Conservation (phyloP, 1,284 basidiomycete genomes). For the Flammula alnicola region DNA sequence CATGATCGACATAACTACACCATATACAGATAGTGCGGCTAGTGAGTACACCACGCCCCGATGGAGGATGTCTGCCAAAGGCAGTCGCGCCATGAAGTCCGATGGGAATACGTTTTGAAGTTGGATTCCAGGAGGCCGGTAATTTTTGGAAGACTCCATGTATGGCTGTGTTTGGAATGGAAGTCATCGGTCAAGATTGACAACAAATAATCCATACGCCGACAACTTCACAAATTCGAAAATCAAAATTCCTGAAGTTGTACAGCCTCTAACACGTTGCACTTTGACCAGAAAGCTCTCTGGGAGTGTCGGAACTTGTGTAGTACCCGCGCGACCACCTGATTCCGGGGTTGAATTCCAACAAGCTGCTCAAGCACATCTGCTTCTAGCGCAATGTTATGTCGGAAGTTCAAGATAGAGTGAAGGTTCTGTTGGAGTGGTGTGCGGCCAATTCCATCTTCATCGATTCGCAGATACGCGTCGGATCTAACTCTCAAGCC, state of each 20-base stretch:
- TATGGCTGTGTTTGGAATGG: neutral
- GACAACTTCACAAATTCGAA: too few relatives aligned
- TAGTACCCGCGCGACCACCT: too few relatives aligned
- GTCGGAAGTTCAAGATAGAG: conserved; percentile 4
- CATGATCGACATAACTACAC: conserved; percentile 40
- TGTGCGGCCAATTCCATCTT: conserved; percentile 46
- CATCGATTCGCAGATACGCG: conserved; percentile 50
- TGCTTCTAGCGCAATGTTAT: neutral
- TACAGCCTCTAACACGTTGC: too few relatives aligned
- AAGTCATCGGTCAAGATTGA: too few relatives aligned
- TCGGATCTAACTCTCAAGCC: conserved; percentile 33
- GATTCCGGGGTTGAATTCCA: too few relatives aligned
- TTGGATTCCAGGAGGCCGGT: neutral
- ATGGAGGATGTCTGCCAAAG: conserved; percentile 42
- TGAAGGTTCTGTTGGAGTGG: conserved; percentile 47
- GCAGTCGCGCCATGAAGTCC: conserved; percentile 28
- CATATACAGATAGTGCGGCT: conserved; percentile 41
- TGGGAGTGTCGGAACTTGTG: too few relatives aligned
- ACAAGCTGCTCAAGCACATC: neutral
- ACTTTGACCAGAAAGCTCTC: too few relatives aligned
- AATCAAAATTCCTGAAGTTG: too few relatives aligned
- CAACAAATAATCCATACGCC: too few relatives aligned
- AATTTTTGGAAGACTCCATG: neutral
- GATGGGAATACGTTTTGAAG: conserved; percentile 12
- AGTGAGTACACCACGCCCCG: conserved; percentile 44